phyloP scores from a whole-genome alignment of 495 filamentous ascomycete species.

The Tetracladium setigerum region DNA sequence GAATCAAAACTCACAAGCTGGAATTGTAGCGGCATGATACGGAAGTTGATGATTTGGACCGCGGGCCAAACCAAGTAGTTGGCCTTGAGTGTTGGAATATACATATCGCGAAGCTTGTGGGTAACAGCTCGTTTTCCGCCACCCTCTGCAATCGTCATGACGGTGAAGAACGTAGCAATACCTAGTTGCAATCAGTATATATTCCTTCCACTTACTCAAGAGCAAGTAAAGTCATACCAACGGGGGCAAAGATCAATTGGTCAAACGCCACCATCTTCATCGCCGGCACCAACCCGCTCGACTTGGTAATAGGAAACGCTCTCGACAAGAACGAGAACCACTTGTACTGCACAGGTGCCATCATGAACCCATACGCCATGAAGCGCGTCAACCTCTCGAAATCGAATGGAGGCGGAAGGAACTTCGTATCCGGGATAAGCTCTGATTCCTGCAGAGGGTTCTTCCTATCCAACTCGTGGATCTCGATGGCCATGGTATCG shows the following conservation, averaged over 20 bases:
- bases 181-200: constrained; percentile 33
- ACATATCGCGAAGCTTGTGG: constrained; percentile 88
- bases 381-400: constrained; percentile 90
- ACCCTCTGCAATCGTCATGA: constrained; percentile 94
- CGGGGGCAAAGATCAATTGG: constrained; percentile 91
- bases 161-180: constrained; percentile 84
- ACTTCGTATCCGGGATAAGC: constrained; percentile 53
- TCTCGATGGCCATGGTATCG: constrained; percentile 77
- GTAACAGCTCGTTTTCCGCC: constrained; percentile 73
- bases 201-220: background rate
- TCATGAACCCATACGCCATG: constrained; percentile 92
- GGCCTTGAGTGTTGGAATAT: constrained; percentile 87
- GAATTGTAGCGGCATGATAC: constrained; percentile 89
- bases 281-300: constrained; percentile 61
- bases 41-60: constrained; percentile 95
- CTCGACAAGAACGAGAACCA: constrained; percentile 89
- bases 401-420: constrained; percentile 78
- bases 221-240: constrained; percentile 46
- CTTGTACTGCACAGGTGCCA: constrained; percentile 93
- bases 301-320: constrained; percentile 78
- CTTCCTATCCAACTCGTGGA: constrained; percentile 82
- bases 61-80: constrained; percentile 95
- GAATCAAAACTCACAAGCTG: constrained; percentile 69
- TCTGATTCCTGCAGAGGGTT: constrained; percentile 61
- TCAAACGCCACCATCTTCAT: constrained; percentile 88